These are phyloP conservation scores for Dovyalis caffra DNA, from an alignment of 345 rosid genomes.

Conservation along the genomic window DNA sequence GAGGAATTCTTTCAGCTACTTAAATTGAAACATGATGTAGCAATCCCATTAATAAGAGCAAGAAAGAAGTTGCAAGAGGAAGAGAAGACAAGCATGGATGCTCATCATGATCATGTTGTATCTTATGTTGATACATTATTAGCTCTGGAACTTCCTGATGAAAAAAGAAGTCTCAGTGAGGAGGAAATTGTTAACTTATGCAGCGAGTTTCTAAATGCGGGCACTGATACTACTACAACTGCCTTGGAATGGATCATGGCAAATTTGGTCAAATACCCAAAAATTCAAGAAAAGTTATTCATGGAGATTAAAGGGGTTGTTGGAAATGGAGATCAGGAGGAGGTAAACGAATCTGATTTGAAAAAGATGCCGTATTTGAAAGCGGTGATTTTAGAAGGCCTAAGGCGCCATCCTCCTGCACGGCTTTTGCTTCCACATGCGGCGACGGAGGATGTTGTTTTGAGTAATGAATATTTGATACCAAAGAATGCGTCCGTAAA, in stretches of 20 bases:
- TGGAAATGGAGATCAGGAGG: background rate
- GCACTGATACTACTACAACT: conserved; percentile 14
- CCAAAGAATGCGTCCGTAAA: conserved; percentile 14
- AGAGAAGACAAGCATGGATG: background rate
- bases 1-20: conserved; percentile 1
- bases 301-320: conserved; percentile 10
- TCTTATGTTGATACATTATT: conserved; percentile 10
- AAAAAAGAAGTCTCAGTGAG: background rate
- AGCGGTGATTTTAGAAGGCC: conserved; percentile 14
- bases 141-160: background rate
- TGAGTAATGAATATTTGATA: conserved; percentile 10
- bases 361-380: conserved; percentile 17
- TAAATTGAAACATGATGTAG: background rate
- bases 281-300: conserved; percentile 9
- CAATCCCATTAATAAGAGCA: conserved; percentile 13
- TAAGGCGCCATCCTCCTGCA: conserved; percentile 23
- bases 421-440: conserved; percentile 18
- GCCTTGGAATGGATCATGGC: conserved; percentile 26
- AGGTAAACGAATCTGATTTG: conserved; percentile 7
- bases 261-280: conserved; percentile 12
- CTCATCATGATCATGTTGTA: background rate
- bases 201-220: conserved; percentile 16
- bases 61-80: background rate
- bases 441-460: conserved; percentile 9
- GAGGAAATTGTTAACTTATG: conserved; percentile 11